These are phyloP conservation scores for Penstemon newberryi DNA, from an alignment of 257 asterid species.

Conservation along the genomic window DNA sequence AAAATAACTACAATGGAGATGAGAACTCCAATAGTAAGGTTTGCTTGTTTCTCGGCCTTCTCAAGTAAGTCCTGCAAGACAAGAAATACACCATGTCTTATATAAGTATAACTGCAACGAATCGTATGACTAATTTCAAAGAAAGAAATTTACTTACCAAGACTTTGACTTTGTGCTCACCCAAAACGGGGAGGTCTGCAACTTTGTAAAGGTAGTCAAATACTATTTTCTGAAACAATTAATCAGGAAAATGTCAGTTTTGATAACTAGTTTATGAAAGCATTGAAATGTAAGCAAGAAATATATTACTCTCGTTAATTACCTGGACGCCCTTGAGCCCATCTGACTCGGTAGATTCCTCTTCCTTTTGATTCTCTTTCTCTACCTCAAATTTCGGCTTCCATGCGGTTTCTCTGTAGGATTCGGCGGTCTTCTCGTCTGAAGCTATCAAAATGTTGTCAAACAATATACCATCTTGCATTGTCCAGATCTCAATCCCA, in stretches of 20 bases:
- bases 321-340: constrained; percentile 88
- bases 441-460: constrained; percentile 77
- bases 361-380: constrained; percentile 75
- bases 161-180: constrained; percentile 67
- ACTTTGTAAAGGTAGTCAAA: constrained; percentile 82
- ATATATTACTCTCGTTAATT: neutral
- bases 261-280: neutral
- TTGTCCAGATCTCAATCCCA: constrained; percentile 98
- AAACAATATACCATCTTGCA: constrained; percentile 94
- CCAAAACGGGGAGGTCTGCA: constrained; percentile 84
- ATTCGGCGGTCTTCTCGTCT: constrained; percentile 68
- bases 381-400: constrained; percentile 77
- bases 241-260: constrained; percentile 1
- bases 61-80: constrained; percentile 67
- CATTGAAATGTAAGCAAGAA: neutral
- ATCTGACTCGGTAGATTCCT: constrained; percentile 58
- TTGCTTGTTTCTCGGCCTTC: constrained; percentile 87
- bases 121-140: neutral
- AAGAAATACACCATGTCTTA: neutral
- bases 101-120: constrained; percentile 2
- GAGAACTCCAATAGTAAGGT: constrained; percentile 67
- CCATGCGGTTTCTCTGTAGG: constrained; percentile 65
- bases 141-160: constrained; percentile 46
- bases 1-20: constrained; percentile 49
- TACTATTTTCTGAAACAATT: constrained; percentile 59